phyloP scores from a whole-genome alignment of 2,329 filamentous ascomycete genomes.

The Drechslerella coelobrocha region DNA sequence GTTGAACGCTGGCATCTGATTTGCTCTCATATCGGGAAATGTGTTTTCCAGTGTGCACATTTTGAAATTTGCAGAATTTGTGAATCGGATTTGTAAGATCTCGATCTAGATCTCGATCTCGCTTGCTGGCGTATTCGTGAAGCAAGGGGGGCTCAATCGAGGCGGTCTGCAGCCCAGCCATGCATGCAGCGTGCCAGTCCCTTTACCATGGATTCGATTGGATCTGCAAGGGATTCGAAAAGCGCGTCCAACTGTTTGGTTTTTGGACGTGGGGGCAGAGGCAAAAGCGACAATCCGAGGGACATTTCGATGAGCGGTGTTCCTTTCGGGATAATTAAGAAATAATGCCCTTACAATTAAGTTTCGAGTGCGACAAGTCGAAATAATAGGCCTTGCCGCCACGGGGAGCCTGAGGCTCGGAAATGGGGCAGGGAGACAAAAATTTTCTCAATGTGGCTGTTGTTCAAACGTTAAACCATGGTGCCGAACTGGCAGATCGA shows the following conservation, averaged over 20 bases:
- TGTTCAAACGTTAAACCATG: neutral
- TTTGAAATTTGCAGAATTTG: neutral
- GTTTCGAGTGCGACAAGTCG: neutral
- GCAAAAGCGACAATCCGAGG: neutral
- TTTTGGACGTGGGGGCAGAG: neutral
- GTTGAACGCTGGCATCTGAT: neutral
- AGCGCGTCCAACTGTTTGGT: neutral
- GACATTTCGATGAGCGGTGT: neutral
- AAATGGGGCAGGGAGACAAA: neutral
- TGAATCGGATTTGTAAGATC: neutral
- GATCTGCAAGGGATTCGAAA: neutral
- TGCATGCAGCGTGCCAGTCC: constrained; percentile 10
- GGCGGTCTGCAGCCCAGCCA: constrained; percentile 21
- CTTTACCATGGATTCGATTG: constrained; percentile 1
- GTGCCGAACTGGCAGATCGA: neutral
- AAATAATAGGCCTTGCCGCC: constrained; percentile 1
- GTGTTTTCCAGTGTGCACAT: neutral
- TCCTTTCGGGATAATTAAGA: neutral
- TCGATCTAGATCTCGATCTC: constrained; percentile 5
- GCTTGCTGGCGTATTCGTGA: neutral
- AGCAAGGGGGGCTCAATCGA: neutral
- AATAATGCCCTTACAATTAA: neutral
- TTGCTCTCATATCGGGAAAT: neutral
- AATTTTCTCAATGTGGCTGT: neutral
- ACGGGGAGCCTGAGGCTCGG: neutral